Evolutionary conservation across 2,329 filamentous ascomycete species (phyloP).

Genomic region (Dactylellina sp.): DNA sequence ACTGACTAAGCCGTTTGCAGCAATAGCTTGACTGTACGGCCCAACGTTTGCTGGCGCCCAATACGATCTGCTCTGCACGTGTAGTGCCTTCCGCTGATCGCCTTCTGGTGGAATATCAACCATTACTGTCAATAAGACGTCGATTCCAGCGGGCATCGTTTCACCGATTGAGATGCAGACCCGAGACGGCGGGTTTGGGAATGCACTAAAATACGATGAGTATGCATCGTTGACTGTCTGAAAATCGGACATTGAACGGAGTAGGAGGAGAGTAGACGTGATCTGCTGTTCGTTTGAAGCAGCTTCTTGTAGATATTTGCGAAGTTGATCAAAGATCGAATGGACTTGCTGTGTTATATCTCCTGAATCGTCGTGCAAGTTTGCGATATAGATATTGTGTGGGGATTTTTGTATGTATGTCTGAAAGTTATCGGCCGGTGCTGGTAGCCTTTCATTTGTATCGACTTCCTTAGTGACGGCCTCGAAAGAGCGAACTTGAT

Average conservation of each 20-base stretch:
- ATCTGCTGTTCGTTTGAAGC: slow-evolving; percentile 38
- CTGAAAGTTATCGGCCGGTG: slow-evolving; percentile 7
- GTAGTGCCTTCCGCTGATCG: slow-evolving; percentile 72
- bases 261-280: slow-evolving; percentile 68
- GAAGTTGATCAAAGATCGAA: slow-evolving; percentile 37
- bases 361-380: slow-evolving; percentile 17
- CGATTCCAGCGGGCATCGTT: slow-evolving; percentile 71
- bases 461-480: neutral
- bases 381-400: slow-evolving; percentile 29
- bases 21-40: slow-evolving; percentile 91
- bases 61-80: slow-evolving; percentile 93
- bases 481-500: neutral
- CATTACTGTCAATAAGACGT: slow-evolving; percentile 72
- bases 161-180: slow-evolving; percentile 84
- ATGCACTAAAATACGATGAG: slow-evolving; percentile 74
- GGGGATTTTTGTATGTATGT: slow-evolving; percentile 29
- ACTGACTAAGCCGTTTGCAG: slow-evolving; percentile 67
- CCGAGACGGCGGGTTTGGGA: slow-evolving; percentile 84
- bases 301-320: slow-evolving; percentile 63
- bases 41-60: slow-evolving; percentile 99
- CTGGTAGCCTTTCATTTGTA: neutral
- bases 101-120: slow-evolving; percentile 63
- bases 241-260: slow-evolving; percentile 85
- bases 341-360: slow-evolving; percentile 21
- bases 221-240: slow-evolving; percentile 79